phyloP scores from a whole-genome alignment of 2,329 filamentous ascomycete genomes.

The Coniochaeta sp. region DNA sequence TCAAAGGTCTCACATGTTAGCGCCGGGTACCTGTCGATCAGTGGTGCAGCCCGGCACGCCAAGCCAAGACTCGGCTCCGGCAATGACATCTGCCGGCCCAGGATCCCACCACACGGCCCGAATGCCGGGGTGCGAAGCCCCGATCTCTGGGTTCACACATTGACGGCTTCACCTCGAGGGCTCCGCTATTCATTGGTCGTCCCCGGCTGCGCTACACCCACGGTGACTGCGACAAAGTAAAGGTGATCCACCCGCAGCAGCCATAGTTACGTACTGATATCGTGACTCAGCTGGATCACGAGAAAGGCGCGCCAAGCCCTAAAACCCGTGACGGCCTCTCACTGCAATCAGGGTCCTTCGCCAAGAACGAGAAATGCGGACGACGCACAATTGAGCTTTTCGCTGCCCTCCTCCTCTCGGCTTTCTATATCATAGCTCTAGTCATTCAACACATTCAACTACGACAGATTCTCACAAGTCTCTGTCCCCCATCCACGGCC shows the following conservation, averaged over 20 bases:
- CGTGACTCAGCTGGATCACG: not conserved
- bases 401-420: not conserved
- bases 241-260: not conserved
- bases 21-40: not conserved
- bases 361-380: not conserved
- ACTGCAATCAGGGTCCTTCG: not conserved
- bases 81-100: not conserved
- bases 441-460: not conserved
- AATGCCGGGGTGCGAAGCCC: not conserved
- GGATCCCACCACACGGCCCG: not conserved
- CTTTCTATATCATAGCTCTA: not conserved
- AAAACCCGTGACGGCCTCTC: not conserved
- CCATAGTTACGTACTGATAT: too few relatives aligned
- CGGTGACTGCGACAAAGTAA: not conserved
- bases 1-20: not conserved
- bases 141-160: too few relatives aligned
- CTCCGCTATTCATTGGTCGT: not conserved
- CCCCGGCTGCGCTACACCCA: not conserved
- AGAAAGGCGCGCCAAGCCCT: not conserved
- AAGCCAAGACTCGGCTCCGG: not conserved
- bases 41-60: not conserved
- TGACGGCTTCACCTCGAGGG: too few relatives aligned
- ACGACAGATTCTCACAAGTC: not conserved
- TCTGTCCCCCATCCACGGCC: not conserved
- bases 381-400: too few relatives aligned